These are phyloP conservation scores for Parsonsia alboflavescens DNA, from an alignment of 257 asterid genomes.

Conservation along the genomic window DNA sequence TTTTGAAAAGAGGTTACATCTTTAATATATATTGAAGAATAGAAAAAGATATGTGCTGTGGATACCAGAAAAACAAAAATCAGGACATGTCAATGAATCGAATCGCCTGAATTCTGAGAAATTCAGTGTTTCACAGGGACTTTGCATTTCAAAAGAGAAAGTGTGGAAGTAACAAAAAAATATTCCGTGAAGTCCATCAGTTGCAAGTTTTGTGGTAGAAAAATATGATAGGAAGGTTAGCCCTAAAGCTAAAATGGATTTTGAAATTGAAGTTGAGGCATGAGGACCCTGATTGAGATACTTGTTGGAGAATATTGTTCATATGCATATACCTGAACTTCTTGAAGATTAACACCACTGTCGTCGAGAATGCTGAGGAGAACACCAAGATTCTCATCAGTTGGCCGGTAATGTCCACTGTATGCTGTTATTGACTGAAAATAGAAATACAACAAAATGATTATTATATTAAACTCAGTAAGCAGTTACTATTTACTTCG, in stretches of 20 bases:
- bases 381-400: slow-evolving; percentile 35
- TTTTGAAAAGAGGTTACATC: not conserved
- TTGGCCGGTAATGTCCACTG: slow-evolving; percentile 50
- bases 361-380: slow-evolving; percentile 37
- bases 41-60: not conserved
- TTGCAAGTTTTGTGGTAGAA: not conserved
- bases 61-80: not conserved
- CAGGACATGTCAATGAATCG: not conserved
- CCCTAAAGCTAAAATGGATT: not conserved
- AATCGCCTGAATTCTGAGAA: not conserved
- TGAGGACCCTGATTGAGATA: not conserved
- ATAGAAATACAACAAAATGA: not conserved
- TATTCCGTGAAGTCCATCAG: not conserved
- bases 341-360: slow-evolving; percentile 34
- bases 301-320: not conserved
- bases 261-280: not conserved
- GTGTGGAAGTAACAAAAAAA: not conserved
- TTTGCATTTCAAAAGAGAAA: not conserved
- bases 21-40: not conserved
- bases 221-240: not conserved
- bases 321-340: slow-evolving; percentile 32
- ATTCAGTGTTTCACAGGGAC: not conserved
- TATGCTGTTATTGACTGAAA: slow-evolving; percentile 46
- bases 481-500: not conserved
- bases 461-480: not conserved